Base-by-base conservation (phyloP, 352 stramenopile genomes). In the Saprolegnia diclina region DNA sequence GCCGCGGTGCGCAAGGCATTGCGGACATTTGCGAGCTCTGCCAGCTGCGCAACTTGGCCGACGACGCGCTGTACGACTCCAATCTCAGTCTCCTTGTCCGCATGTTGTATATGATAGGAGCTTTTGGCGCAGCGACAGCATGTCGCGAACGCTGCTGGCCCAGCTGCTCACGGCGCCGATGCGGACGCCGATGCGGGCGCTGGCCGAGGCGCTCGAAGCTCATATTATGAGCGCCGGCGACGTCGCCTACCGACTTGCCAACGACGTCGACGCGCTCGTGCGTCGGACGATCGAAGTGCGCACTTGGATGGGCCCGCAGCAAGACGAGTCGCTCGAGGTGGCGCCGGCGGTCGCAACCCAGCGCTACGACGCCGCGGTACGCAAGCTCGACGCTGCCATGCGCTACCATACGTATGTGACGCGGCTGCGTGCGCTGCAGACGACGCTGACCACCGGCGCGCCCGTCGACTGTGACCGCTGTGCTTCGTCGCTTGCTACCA, bases 371-470 rank as follows among this genome's bases (percentile, higher is more conserved):
- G 16, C 42, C 5, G 63, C 63, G 10, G 11, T 45, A 13, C 7
- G 32, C 9, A 69, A 69, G 61, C 53, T 69, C 61, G 38, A 42
- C 16, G n/a, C 26, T 14, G 63, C 63, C 48, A 59, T 61, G 16
- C 32, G 48, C 24, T 59, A 69, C 24, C 53, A 50, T 18, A 57
- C 61, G 11, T 69, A 61, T 16, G 52, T 57, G 9, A 57, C 32
- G 16, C 22, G 32, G 32, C 22, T 57, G 7, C 52, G 32, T 16
- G 16, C 22, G 16, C 9, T 57, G 22, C 52, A 59, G 19, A 24
- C 52, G 19, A n/a, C 35, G 35, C 19, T 19, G 3, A n/a, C 42
- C 4, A 1, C 2, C 3, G 19, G n/a, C 3, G 19, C 13, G 24
- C 9, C 35, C 11, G 11, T n/a, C 3, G 11, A 14, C 13, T 59